phyloP scores from a whole-genome alignment of 768 basidiomycete genomes.

The Suillus bovinus region DNA sequence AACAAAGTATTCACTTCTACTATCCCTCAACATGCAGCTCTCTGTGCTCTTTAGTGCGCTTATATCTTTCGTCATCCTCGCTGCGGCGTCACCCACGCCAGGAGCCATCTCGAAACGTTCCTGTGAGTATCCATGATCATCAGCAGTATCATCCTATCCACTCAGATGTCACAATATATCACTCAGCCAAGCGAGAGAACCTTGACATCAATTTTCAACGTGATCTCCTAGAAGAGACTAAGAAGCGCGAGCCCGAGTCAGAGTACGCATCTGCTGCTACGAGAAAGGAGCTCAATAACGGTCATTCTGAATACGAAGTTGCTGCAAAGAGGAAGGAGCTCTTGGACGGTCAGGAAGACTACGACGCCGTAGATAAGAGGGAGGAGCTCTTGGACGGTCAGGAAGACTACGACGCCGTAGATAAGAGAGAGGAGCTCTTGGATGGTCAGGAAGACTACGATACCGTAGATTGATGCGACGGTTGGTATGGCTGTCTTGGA shows the following conservation, averaged over 20 bases:
- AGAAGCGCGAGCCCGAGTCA: constrained; percentile 3
- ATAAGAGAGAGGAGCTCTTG: too few species aligned
- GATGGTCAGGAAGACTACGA: too few species aligned
- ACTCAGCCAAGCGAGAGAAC: not conserved
- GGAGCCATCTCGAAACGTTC: not conserved
- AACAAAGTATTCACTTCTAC: not conserved
- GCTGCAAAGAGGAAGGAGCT: too few species aligned
- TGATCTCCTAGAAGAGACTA: not conserved
- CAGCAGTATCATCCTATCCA: not conserved
- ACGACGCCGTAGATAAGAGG: too few species aligned
- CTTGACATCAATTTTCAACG: not conserved
- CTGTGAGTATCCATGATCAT: not conserved
- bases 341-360: too few species aligned
- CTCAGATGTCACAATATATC: not conserved
- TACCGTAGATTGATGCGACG: too few species aligned
- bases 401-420: too few species aligned
- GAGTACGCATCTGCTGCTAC: too few species aligned
- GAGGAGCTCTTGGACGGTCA: too few species aligned
- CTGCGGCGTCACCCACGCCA: constrained; percentile 2
- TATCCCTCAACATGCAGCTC: not conserved
- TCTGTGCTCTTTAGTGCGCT: not conserved
- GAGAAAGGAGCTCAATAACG: too few species aligned
- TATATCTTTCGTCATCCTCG: not conserved
- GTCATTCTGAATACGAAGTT: too few species aligned
- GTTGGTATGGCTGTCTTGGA: too few species aligned